A percentile compares a stretch with the other conserved stretches of the same genome.
Conservation (phyloP, 495 filamentous ascomycete species). For the Alectoria sarmentosa region DNA sequence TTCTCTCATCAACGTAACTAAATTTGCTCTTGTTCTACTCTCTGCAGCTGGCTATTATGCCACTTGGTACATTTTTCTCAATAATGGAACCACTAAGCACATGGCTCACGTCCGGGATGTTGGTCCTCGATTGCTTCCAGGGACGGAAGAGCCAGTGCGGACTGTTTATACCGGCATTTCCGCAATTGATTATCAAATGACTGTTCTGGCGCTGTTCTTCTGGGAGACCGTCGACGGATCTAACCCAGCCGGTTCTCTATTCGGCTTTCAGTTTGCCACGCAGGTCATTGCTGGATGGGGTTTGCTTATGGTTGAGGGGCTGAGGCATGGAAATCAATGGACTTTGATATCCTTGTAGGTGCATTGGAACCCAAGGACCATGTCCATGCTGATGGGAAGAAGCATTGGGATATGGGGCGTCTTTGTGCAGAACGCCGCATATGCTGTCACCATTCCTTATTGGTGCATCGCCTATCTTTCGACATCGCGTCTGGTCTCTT, state of each 20-base stretch:
- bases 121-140: slow-evolving; percentile 36
- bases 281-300: slow-evolving; percentile 51
- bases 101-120: slow-evolving; percentile 26
- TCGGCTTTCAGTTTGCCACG: slow-evolving; percentile 44
- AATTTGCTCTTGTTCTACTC: slow-evolving; percentile 36
- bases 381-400: background rate
- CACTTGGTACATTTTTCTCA: slow-evolving; percentile 36
- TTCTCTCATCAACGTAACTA: slow-evolving; percentile 25
- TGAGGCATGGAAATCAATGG: slow-evolving; percentile 48
- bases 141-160: slow-evolving; percentile 33
- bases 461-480: slow-evolving; percentile 46
- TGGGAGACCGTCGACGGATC: slow-evolving; percentile 47
- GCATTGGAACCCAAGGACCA: background rate
- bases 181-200: slow-evolving; percentile 41
- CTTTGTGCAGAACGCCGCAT: slow-evolving; percentile 46
- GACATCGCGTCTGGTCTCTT: slow-evolving; percentile 43
- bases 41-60: slow-evolving; percentile 37
- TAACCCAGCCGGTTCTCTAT: slow-evolving; percentile 38
- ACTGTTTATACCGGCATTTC: slow-evolving; percentile 44
- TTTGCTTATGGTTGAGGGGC: slow-evolving; percentile 48
- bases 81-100: slow-evolving; percentile 38
- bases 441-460: slow-evolving; percentile 48
- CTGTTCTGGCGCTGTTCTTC: slow-evolving; percentile 48
- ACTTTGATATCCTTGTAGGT: slow-evolving; percentile 47
- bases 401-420: slow-evolving; percentile 48